Evolutionary conservation across 2,329 filamentous ascomycete species (phyloP).

Genomic region (Exophiala mesophila): DNA sequence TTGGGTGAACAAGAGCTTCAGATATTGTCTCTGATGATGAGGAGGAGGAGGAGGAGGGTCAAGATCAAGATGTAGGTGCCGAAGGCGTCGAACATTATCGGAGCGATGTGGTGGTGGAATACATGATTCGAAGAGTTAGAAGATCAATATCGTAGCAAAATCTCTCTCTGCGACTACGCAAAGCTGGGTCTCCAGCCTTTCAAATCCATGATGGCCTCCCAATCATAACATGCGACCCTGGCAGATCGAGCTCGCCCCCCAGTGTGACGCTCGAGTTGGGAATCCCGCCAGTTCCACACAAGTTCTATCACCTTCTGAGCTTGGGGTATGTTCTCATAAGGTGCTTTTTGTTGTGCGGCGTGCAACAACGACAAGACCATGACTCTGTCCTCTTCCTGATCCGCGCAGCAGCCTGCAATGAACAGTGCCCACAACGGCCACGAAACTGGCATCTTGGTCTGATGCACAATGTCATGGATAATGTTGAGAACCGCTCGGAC

Average conservation of each 20-base stretch:
- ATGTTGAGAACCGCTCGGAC: not conserved
- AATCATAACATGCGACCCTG: not conserved
- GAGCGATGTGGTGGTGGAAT: too few relatives aligned
- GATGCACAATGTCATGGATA: not conserved
- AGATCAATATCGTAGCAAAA: too few relatives aligned
- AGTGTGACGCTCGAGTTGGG: not conserved
- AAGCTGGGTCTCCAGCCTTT: not conserved
- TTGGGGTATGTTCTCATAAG: not conserved
- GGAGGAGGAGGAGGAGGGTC: too few relatives aligned
- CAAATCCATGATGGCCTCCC: not conserved
- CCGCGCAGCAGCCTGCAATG: not conserved
- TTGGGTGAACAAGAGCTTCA: not conserved
- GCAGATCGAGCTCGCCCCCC: not conserved
- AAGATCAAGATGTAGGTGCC: too few relatives aligned
- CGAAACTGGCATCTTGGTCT: not conserved
- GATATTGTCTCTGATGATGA: not conserved
- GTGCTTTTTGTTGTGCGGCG: not conserved
- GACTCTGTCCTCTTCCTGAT: not conserved
- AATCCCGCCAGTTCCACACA: not conserved
- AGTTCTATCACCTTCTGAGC: not conserved
- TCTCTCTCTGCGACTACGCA: too few relatives aligned
- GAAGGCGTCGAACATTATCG: too few relatives aligned
- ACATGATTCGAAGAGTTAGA: too few relatives aligned
- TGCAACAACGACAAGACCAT: not conserved
- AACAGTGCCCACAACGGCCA: not conserved